phyloP scores from a whole-genome alignment of 2,329 filamentous ascomycete species.

The Claviceps arundinis region DNA sequence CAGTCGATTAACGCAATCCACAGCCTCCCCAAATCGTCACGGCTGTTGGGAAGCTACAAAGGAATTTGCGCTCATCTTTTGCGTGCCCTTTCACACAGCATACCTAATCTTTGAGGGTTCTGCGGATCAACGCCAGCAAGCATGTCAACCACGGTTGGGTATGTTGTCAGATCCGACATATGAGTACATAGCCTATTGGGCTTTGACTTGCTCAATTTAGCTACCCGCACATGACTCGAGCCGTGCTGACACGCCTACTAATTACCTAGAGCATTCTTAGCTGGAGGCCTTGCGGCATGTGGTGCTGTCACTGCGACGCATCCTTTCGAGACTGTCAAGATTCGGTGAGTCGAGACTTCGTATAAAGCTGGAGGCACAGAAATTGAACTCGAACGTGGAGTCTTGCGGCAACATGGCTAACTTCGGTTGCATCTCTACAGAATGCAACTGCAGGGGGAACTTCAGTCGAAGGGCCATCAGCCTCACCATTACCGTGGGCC shows the following conservation, averaged over 20 bases:
- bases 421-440: slow-evolving; percentile 26
- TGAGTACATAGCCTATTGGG: not conserved
- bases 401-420: not conserved
- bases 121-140: not conserved
- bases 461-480: slow-evolving; percentile 74
- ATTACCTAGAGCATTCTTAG: slow-evolving; percentile 63
- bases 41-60: not conserved
- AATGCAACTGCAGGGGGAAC: slow-evolving; percentile 91
- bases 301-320: slow-evolving; percentile 96
- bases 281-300: slow-evolving; percentile 91
- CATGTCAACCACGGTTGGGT: slow-evolving; percentile 27
- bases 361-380: not conserved
- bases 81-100: not conserved
- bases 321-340: slow-evolving; percentile 98
- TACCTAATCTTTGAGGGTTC: not conserved
- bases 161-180: slow-evolving; percentile 8
- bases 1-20: no score
- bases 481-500: slow-evolving; percentile 84
- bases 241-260: slow-evolving; percentile 7
- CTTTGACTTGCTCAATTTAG: not conserved
- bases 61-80: not conserved
- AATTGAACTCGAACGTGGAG: not conserved
- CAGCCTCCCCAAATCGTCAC: not conserved
- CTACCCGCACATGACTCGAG: not conserved
- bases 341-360: slow-evolving; percentile 49